Percentiles rank a stretch among this genome's conserved stretches.
Conservation (phyloP, 2,329 filamentous ascomycete species). For the Plenodomus tracheiphilus region DNA sequence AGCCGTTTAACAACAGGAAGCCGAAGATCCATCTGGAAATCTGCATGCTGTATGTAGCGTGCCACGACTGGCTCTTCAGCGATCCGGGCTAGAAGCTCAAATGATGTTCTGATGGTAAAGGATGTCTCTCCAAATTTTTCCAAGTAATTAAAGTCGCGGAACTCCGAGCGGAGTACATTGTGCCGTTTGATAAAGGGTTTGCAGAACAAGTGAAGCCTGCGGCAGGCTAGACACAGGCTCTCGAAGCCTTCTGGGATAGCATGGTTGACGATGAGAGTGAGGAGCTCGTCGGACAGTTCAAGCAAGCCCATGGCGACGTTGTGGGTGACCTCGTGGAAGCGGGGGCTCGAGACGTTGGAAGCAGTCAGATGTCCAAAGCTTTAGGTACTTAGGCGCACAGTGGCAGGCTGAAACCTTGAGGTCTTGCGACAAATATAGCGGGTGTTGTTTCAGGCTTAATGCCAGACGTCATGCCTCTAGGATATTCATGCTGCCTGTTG, state of each 20-base stretch:
- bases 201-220: conserved; percentile 12
- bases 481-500: no score
- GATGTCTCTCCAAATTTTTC: conserved; percentile 5
- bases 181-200: conserved; percentile 16
- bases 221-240: conserved; percentile 14
- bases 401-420: no score
- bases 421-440: no score
- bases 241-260: conserved; percentile 16
- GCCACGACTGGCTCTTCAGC: conserved; percentile 17
- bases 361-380: no score
- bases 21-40: conserved; percentile 12
- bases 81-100: conserved; percentile 17
- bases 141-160: conserved; percentile 14
- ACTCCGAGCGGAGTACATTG: conserved; percentile 14
- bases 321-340: no score
- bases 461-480: no score
- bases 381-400: no score
- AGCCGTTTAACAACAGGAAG: conserved; percentile 4
- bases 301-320: no score
- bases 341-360: no score
- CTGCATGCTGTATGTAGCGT: conserved; percentile 17
- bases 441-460: no score
- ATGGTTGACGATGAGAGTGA: conserved; percentile 12
- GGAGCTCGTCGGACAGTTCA: conserved; percentile 13
- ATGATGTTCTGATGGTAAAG: conserved; percentile 11